These are phyloP conservation scores for Cicer judaicum DNA, from an alignment of 306 rosid genomes.

Conservation along the genomic window DNA sequence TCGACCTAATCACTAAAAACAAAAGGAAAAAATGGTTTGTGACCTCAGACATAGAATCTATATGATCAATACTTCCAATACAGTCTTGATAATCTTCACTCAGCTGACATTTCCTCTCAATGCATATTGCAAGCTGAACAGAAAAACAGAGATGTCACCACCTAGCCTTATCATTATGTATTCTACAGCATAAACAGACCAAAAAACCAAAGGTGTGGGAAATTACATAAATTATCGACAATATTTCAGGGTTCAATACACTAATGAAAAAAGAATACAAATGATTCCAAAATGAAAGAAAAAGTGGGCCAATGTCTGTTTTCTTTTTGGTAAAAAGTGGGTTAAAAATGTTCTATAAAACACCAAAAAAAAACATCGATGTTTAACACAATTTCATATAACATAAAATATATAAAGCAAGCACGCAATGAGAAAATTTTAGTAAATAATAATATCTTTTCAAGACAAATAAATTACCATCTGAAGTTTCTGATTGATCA, in stretches of 20 bases:
- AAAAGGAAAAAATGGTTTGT: slow-evolving; percentile 28
- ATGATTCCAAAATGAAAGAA: slow-evolving; percentile 27
- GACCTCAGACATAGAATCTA: slow-evolving; percentile 69
- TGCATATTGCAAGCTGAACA: slow-evolving; percentile 89
- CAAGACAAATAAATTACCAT: slow-evolving; percentile 66
- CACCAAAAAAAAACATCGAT: slow-evolving; percentile 11
- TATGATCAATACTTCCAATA: slow-evolving; percentile 72
- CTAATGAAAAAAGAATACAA: slow-evolving; percentile 20
- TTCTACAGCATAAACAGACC: slow-evolving; percentile 22
- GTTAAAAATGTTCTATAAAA: slow-evolving; percentile 30
- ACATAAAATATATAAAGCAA: slow-evolving; percentile 21
- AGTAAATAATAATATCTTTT: slow-evolving; percentile 35
- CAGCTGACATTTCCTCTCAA: slow-evolving; percentile 69
- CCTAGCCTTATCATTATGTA: slow-evolving; percentile 35
- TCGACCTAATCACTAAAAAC: slow-evolving; percentile 35
- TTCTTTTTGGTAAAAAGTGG: slow-evolving; percentile 8
- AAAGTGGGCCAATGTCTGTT: not conserved
- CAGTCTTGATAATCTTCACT: slow-evolving; percentile 93
- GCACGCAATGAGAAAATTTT: slow-evolving; percentile 29
- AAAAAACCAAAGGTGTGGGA: slow-evolving; percentile 20
- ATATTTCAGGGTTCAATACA: slow-evolving; percentile 2
- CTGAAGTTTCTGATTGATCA: slow-evolving; percentile 89
- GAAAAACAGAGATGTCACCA: slow-evolving; percentile 41
- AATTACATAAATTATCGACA: slow-evolving; percentile 40
- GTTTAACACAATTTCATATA: slow-evolving; percentile 6